Evolutionary conservation across 495 filamentous ascomycete genomes (phyloP), one percentile per base, ranked within the genome.

Genomic region (Rhypophila decipiens): DNA sequence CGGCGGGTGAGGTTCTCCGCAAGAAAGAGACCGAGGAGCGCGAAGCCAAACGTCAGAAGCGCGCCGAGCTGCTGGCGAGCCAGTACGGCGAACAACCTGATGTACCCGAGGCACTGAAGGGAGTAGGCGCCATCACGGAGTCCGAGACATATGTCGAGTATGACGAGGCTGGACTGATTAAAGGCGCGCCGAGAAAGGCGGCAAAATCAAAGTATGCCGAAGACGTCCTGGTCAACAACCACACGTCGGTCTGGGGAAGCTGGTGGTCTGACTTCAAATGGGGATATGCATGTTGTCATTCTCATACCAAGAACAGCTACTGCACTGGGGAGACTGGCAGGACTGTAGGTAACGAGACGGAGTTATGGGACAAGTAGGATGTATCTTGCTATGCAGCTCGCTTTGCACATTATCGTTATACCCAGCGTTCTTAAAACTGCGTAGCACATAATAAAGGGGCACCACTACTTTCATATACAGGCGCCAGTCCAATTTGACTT

Each of bases 211-310:
- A 96, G 59, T 97, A 97, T 56, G 65, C 82, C 1, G 93, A 98
- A 56, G 88, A 98, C 54, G 74, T 96, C 4, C 69, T 88, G 51
- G 72, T 80, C 64, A 91, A 95, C 69, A 98, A 98, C 57, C 93
- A 98, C 62, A 88, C 81, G 18, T 80, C 85, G 0, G 88, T 95
- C 1, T 98, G 90, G 87, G 93, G 93, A 29, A 96, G 89, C 59
- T 98, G 93, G 93, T 98, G 93, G 93, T 76, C 79, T 35, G 81
- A 88, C 47, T 96, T 96, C 69, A 74, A 85, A 67, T 98, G 93
- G 93, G 93, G 94, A n/a, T 98, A 95, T 65, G 78, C 87, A 20
- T 98, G 93, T 68, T 98, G 93, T 73, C 88, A 87, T 64, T 95
- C 88, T 2, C 84, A 81, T 5, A 78, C 93, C 36, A 96, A 94